Base-by-base conservation (phyloP, 148 eudicot genomes). In the Salicornia ramosissima region DNA sequence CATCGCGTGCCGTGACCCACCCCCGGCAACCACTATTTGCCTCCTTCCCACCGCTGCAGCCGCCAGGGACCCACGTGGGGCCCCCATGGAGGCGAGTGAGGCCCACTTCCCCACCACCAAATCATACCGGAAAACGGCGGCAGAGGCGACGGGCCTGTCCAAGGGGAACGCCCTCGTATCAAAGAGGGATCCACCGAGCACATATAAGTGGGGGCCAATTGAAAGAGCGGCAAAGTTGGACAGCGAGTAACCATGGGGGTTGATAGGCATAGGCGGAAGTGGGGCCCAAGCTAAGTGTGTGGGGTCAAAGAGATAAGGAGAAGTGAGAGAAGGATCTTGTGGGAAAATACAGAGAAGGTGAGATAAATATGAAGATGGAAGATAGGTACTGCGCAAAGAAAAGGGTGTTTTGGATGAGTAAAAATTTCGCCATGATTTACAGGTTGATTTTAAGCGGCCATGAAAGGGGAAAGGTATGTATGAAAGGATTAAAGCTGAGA, bases 21-120 rank as follows among this genome's bases (percentile, higher is more conserved):
- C 98, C 0, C 98, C 98, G 0, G 97, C 97, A 31, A 94, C 98
- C 42, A 90, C 73, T 49, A 94, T 88, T 80, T 78, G 71, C 19
- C 79, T 71, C 19, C 58, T 66, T 13, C 74, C 70, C 28, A 3
- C 73, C 10, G 74, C 85, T 0, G 86, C 97, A 5, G 92, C 86
- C 2, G 98, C 98, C 26, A 88, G 91, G 18, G 96, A 88, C 24
- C 98, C 98, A 0, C 98, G 80, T 0, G 98, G 84, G n/a, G 81
- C 81, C 13, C 82, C 67, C 98, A 93, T 93, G 1, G 87, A 76
- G 1, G 95, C 89, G 83, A 1, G 10, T 14, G 19, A 39, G 36
- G 15, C 69, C 65, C 2, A 64, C 57, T 13, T 24, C 9, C 15
- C 18, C 1, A 61, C 53, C 0, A 49, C 53, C 14, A 90, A 71